Base-by-base conservation (phyloP, 1,139 yeast genomes). In the Yamadazyma sp. region DNA sequence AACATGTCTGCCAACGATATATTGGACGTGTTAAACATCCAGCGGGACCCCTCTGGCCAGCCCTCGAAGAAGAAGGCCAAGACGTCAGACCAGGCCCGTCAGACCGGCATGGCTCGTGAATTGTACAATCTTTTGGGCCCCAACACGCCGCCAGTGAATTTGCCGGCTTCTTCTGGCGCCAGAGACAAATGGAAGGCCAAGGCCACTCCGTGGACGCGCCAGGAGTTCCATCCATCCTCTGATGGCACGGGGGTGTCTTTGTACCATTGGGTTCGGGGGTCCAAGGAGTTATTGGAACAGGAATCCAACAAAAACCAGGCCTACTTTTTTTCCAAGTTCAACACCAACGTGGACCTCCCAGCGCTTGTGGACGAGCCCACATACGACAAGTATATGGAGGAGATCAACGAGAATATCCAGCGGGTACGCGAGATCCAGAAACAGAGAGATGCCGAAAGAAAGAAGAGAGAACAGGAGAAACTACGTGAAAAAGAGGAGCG, bases 81-180 rank as follows among this genome's bases (percentile, higher is more conserved):
- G 34, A 33, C 47, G 4, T 31, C 36, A 2, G 10, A 34, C 4
- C 38, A 21, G 11, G 40, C 46, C 3, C 73, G 74, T 44, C 76
- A 75, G 45, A 80, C 87, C 13, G 96, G 96, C 15, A 85, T 92
- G 80, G 94, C 88, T 46, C 74, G 98, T 48, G 98, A 92, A 58
- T 69, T 92, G 38, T 90, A 85, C 60, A 86, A 85, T 50, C 70
- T 94, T 42, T 67, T 94, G 29, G 98, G 99, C 2, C 92, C 94
- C 29, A 89, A 88, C 59, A 82, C 95, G 2, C 97, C 98, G 0
- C 94, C 98, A 1, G 79, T 89, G 2, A 70, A 70, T 33, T 55
- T 80, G 11, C 64, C 76, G n/a, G 71, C 77, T 6, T 55, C 67
- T 25, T 67, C 65, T 33, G 77, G 78, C 47, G 80, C 81, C 50